A percentile compares a stretch with the other conserved stretches of the same genome.
These are phyloP conservation scores for Aspergillus quadrilineatus DNA, from an alignment of 2,329 filamentous ascomycete species.

Conservation along the genomic window DNA sequence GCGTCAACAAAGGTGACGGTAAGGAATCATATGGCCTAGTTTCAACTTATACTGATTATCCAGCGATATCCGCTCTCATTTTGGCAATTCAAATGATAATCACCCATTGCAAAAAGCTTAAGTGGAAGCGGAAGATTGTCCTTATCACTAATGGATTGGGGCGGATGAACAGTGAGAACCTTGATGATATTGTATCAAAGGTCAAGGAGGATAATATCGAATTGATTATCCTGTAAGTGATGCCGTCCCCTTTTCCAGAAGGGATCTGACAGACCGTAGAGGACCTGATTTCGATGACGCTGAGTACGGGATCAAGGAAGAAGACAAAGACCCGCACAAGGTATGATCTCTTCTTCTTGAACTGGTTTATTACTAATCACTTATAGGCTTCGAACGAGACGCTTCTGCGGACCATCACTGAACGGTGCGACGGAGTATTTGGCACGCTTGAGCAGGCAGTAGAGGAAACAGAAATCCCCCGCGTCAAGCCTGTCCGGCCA, in stretches of 20 bases:
- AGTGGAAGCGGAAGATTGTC: conserved; percentile 77
- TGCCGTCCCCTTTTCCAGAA: background rate
- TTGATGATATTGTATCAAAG: conserved; percentile 68
- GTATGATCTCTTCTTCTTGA: conserved; percentile 37
- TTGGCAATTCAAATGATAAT: conserved; percentile 85
- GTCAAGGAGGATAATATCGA: conserved; percentile 76
- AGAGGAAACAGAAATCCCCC: conserved; percentile 72
- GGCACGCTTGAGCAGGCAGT: conserved; percentile 88
- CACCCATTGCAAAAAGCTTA: conserved; percentile 74
- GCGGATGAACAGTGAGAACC: conserved; percentile 67
- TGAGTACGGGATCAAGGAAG: conserved; percentile 89
- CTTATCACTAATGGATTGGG: conserved; percentile 81
- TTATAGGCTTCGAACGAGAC: conserved; percentile 68
- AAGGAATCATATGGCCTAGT: conserved; percentile 19
- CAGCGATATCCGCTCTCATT: conserved; percentile 77
- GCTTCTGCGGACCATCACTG: conserved; percentile 63
- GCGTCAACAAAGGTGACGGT: conserved; percentile 71
- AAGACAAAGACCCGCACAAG: conserved; percentile 74
- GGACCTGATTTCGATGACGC: conserved; percentile 92
- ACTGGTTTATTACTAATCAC: conserved; percentile 3
- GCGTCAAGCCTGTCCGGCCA: conserved; percentile 72
- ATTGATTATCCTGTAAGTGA: conserved; percentile 70
- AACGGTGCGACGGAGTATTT: conserved; percentile 69
- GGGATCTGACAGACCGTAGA: conserved; percentile 46
- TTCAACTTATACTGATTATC: background rate